Evolutionary conservation across 164 flowering plant species (phyloP), one percentile per base, ranked within the genome.

Genomic region (Vitis labrusca): DNA sequence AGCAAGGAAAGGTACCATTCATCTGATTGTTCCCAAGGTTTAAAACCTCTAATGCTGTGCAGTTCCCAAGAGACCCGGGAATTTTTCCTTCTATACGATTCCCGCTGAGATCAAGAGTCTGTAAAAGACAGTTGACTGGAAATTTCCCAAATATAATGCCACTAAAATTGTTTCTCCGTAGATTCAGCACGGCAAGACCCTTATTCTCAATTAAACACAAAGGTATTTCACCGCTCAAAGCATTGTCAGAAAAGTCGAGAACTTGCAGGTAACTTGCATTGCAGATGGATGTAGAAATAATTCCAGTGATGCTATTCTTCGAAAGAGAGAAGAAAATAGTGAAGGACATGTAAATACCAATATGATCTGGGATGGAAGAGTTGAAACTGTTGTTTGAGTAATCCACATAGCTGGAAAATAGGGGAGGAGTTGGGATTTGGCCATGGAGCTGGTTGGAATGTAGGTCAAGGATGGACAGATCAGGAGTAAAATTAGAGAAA

Each of bases 1-100:
- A 65, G 30, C 74, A 75, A 19, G 78, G 78, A 65, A 75, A 75
- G 30, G 27, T 47, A 71, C 62, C 78, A 16, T 10, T 37, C 14
- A 75, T 65, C 56, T 15, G 23, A 29, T 75, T 75, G 52, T 75
- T 70, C 10, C 78, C 78, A 27, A 70, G 60, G 30, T 75, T 16
- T 16, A 70, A 52, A 11, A 75, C 59, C 71, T 70, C 67, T n/a
- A 75, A 16, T 0, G 1, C 37, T 4, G 4, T 64, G 62, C 78
- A 75, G 16, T 71, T 66, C 12, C 23, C 11, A 13, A 75, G 58
- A 61, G 78, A 70, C 60, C 19, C 23, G 19, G 78, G 70, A 12
- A 75, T 5, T 13, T 4, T 8, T 11, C 74, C 78, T 14, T 12
- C 10, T 3, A 75, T 1, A n/a, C 2, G 37, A 66, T 75, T 75